Evolutionary conservation across 2,329 filamentous ascomycete genomes (phyloP).

Genomic region (Cercospora zeina): DNA sequence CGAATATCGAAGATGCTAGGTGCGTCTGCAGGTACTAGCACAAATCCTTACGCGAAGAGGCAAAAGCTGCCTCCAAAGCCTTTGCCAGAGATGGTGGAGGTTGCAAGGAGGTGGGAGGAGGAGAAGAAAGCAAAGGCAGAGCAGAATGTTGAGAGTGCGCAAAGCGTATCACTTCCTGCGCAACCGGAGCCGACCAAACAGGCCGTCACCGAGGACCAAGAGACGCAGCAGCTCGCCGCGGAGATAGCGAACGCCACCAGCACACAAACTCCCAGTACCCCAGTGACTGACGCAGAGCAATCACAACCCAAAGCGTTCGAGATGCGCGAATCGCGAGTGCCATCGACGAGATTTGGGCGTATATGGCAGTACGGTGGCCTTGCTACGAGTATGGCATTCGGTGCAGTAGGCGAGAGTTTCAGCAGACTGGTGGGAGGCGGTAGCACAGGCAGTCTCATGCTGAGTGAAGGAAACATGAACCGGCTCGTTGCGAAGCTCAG

Average conservation of each 20-base stretch:
- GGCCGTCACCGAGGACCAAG: conserved; percentile 30
- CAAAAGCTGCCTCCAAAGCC: conserved; percentile 38
- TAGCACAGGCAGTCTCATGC: conserved; percentile 71
- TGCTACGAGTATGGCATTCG: conserved; percentile 92
- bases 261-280: background rate
- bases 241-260: conserved; percentile 43
- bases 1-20: conserved; percentile 59
- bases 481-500: conserved; percentile 89
- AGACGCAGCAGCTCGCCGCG: conserved; percentile 42
- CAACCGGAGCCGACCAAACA: background rate
- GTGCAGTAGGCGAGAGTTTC: conserved; percentile 81
- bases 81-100: conserved; percentile 40
- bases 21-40: conserved; percentile 35
- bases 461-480: conserved; percentile 89
- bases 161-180: background rate
- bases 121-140: conserved; percentile 18
- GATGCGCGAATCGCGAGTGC: conserved; percentile 85
- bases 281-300: background rate
- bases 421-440: conserved; percentile 71
- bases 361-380: conserved; percentile 95
- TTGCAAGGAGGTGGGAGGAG: conserved; percentile 31
- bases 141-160: conserved; percentile 3
- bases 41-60: conserved; percentile 40
- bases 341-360: conserved; percentile 79
- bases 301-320: conserved; percentile 53